Conservation (phyloP, 345 rosid species). For the Streptanthus diversifolius region DNA sequence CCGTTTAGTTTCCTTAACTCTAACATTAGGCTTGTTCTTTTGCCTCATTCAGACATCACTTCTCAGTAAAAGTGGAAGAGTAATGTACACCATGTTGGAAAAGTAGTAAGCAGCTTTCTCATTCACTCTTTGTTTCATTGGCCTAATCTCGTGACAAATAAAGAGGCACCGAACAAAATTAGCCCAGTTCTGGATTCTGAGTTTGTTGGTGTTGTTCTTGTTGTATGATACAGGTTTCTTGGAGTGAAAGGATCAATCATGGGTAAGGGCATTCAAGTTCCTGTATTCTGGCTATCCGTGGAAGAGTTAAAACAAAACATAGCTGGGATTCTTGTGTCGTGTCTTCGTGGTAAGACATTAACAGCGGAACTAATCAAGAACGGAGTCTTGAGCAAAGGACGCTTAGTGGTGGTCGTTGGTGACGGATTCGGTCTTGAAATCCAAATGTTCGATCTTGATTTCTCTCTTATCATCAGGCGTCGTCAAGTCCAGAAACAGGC, state of each 20-base stretch:
- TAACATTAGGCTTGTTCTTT: background rate
- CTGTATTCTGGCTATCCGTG: constrained; percentile 15
- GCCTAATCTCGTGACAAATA: background rate
- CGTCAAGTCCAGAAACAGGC: constrained; percentile 3
- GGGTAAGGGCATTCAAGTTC: constrained; percentile 24
- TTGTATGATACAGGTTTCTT: constrained; percentile 6
- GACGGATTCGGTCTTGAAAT: constrained; percentile 27
- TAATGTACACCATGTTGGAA: constrained; percentile 24
- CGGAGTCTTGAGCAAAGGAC: constrained; percentile 23
- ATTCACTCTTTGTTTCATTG: background rate
- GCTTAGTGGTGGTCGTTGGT: constrained; percentile 24
- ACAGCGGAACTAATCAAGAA: constrained; percentile 13
- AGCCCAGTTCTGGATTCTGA: background rate
- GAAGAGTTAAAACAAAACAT: constrained; percentile 19
- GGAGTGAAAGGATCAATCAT: constrained; percentile 30
- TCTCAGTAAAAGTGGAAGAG: background rate
- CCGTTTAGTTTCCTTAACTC: background rate
- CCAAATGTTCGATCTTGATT: constrained; percentile 22
- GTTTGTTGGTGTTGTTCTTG: background rate
- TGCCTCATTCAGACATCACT: constrained; percentile 6
- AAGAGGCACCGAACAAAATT: background rate
- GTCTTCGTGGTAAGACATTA: constrained; percentile 21
- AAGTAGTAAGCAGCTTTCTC: constrained; percentile 16
- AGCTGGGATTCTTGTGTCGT: constrained; percentile 18
- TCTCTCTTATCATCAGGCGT: constrained; percentile 20